Base-by-base conservation (phyloP, 2,329 filamentous ascomycete genomes). In the Aureobasidium sp. region DNA sequence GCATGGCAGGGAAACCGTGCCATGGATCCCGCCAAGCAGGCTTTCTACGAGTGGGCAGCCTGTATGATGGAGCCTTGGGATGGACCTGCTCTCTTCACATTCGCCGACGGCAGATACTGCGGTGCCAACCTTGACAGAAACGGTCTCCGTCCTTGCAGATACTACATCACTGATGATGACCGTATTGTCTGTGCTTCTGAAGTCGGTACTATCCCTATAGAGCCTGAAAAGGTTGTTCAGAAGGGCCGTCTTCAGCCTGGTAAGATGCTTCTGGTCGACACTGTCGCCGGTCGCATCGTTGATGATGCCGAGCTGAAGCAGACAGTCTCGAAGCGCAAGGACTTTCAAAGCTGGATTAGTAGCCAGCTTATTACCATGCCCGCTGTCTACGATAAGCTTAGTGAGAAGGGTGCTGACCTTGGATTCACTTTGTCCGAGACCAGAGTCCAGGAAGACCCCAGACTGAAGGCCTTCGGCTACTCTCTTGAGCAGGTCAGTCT, bases 51-150 rank as follows among this genome's bases (percentile, higher is more conserved):
- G 75, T 97, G 93, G 91, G 93, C 93, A 70, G 92, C 91, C 67
- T 97, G 93, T 76, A 89, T 96, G 81, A 97, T 97, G 93, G 93
- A 97, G 79, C 92, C 93, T 17, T 97, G 93, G 93, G 93, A 97
- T 76, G 93, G 93, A 19, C 93, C 93, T 37, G 93, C 93, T 61
- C 85, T 97, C 35, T 97, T 97, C 81, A 97, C 92, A 7, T 97
- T 97, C 76, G 91, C 93, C 31, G 93, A 97, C 74, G 93, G 93
- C 64, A 87, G 93, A 65, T 97, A 94, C 81, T 97, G 93, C 71
- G 93, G 93, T 82, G 93, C 93, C 67, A 97, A 97, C 75, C 82
- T 97, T 27, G 93, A 97, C 78, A 87, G 93, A 76, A 97, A 97
- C 72, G 93, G 93, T 77, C 84, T 97, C 59, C 86, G 93, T 68